phyloP scores from a whole-genome alignment of 164 flowering plant species.

The Dillenia turbinata region DNA sequence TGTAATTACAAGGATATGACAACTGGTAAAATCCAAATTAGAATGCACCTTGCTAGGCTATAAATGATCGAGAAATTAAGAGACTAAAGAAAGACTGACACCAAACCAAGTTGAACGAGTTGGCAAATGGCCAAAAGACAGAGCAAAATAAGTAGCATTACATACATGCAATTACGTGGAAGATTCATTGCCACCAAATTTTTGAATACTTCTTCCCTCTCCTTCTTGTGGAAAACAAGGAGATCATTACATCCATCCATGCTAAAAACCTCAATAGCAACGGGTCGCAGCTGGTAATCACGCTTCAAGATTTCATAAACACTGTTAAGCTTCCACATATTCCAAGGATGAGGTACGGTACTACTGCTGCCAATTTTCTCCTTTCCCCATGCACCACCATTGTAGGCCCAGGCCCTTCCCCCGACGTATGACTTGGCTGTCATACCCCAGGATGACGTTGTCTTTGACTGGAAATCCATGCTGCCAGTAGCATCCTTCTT shows the following conservation, averaged over 20 bases:
- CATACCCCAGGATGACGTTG: constrained; percentile 66
- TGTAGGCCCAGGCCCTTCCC: constrained; percentile 97
- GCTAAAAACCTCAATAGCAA: constrained; percentile 97
- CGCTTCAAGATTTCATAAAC: constrained; percentile 96
- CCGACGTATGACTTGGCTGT: constrained; percentile 58
- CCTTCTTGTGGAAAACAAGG: constrained; percentile 95
- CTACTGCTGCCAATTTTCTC: constrained; percentile 76
- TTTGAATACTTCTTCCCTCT: constrained; percentile 95
- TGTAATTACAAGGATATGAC: too few species aligned
- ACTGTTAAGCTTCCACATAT: constrained; percentile 96
- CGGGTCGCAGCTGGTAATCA: constrained; percentile 99
- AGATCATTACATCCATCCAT: constrained; percentile 99
- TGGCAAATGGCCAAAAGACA: too few species aligned
- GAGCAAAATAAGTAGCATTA: not conserved
- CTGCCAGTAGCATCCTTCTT: constrained; percentile 70
- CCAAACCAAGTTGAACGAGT: too few species aligned
- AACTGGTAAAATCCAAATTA: too few species aligned
- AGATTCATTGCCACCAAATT: constrained; percentile 96
- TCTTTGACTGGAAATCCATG: constrained; percentile 72
- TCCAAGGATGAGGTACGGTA: constrained; percentile 91
- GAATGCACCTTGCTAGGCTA: too few species aligned
- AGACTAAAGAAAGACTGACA: too few species aligned
- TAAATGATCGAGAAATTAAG: too few species aligned
- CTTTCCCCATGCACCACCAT: constrained; percentile 99
- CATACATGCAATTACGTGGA: constrained; percentile 97